Evolutionary conservation across 1,284 basidiomycete species (phyloP).

Genomic region (Amylostereum areolatum): DNA sequence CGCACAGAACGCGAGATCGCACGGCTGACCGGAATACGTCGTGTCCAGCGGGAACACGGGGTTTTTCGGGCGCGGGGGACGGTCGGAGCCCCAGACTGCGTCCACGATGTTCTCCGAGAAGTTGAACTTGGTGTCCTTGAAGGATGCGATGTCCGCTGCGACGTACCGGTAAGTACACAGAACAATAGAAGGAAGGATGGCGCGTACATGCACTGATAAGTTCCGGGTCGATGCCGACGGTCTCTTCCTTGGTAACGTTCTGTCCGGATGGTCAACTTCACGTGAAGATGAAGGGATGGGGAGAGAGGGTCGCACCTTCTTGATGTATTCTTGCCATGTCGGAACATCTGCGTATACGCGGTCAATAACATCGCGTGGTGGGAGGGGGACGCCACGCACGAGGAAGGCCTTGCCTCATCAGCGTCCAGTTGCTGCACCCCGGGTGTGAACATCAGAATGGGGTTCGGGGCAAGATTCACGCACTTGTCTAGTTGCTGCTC

Average conservation of each 20-base stretch:
- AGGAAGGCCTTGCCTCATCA: constrained; percentile 88
- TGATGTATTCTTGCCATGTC: constrained; percentile 85
- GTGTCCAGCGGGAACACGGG: constrained; percentile 67
- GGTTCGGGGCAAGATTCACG: constrained; percentile 18
- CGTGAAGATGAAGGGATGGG: neutral
- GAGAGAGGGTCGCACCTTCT: constrained; percentile 37
- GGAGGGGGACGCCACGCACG: constrained; percentile 32
- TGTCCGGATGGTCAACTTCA: constrained; percentile 20
- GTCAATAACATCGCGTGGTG: neutral
- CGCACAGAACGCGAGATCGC: neutral
- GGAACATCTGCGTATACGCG: constrained; percentile 58
- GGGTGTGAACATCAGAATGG: neutral
- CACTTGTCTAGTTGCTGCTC: constrained; percentile 81
- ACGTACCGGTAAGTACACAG: neutral
- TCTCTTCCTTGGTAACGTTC: constrained; percentile 56
- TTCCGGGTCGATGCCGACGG: constrained; percentile 79
- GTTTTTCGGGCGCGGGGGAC: constrained; percentile 69
- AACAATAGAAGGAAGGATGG: neutral
- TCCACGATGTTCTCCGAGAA: constrained; percentile 78
- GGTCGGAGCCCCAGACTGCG: constrained; percentile 66
- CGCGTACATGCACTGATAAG: constrained; percentile 60
- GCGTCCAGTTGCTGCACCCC: constrained; percentile 70
- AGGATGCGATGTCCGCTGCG: constrained; percentile 52
- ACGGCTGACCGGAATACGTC: constrained; percentile 51
- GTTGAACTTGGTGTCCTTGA: constrained; percentile 62